Percentiles rank a stretch among this genome's conserved stretches.
phyloP scores from a whole-genome alignment of 2,329 filamentous ascomycete genomes.

The Rasamsonia emersonii region DNA sequence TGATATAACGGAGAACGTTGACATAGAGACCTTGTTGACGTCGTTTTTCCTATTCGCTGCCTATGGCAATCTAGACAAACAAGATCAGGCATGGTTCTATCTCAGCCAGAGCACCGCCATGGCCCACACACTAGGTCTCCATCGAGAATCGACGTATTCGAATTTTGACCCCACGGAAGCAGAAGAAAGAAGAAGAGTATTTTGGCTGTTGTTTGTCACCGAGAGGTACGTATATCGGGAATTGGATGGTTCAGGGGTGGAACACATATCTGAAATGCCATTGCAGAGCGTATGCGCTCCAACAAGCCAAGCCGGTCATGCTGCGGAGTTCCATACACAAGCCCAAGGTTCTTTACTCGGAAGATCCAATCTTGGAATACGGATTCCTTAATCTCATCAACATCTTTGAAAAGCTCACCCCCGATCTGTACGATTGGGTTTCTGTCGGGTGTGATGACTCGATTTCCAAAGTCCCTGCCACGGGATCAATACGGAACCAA shows the following conservation, averaged over 20 bases:
- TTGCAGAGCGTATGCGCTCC: slow-evolving; percentile 59
- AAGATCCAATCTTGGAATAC: slow-evolving; percentile 37
- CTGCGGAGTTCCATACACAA: slow-evolving; percentile 58
- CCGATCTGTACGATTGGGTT: slow-evolving; percentile 31
- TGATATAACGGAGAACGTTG: slow-evolving; percentile 33
- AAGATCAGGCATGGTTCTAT: slow-evolving; percentile 72
- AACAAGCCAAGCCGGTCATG: slow-evolving; percentile 60
- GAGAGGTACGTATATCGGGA: slow-evolving; percentile 48
- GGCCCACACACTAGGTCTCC: slow-evolving; percentile 34
- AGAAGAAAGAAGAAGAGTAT: slow-evolving; percentile 57
- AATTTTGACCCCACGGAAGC: slow-evolving; percentile 43
- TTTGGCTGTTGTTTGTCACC: slow-evolving; percentile 63
- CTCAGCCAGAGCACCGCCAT: slow-evolving; percentile 69
- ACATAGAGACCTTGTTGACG: slow-evolving; percentile 45
- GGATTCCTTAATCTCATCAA: slow-evolving; percentile 33
- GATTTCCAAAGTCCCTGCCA: slow-evolving; percentile 20
- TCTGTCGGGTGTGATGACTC: slow-evolving; percentile 25
- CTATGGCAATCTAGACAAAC: slow-evolving; percentile 61
- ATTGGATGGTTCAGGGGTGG: background rate
- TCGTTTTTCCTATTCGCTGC: slow-evolving; percentile 72
- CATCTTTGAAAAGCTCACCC: slow-evolving; percentile 30
- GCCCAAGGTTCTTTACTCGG: slow-evolving; percentile 54
- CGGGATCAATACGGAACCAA: slow-evolving; percentile 43
- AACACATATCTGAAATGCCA: slow-evolving; percentile 5
- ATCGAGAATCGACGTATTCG: slow-evolving; percentile 44